phyloP scores from a whole-genome alignment of 306 rosid species.

The Albizia julibrissin region DNA sequence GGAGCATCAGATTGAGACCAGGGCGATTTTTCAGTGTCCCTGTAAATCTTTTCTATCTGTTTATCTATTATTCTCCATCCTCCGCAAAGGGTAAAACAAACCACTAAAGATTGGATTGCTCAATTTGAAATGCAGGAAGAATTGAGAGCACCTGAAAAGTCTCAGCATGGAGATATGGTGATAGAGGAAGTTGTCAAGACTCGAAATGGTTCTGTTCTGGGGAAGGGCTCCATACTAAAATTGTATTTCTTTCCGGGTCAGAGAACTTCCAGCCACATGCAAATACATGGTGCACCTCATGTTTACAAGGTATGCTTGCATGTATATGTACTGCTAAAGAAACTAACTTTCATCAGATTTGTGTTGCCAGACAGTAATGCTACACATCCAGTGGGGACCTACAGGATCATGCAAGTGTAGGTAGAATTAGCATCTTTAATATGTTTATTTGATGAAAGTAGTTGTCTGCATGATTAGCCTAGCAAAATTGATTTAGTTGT shows the following conservation, averaged over 20 bases:
- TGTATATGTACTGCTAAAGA: constrained; percentile 15
- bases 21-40: constrained; percentile 85
- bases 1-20: constrained; percentile 88
- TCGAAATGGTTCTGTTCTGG: constrained; percentile 80
- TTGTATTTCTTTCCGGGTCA: constrained; percentile 95
- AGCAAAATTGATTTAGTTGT: constrained; percentile 13
- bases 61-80: neutral
- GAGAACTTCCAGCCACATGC: constrained; percentile 78
- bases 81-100: neutral
- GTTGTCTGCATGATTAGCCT: constrained; percentile 3
- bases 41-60: constrained; percentile 47
- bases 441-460: constrained; percentile 16
- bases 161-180: constrained; percentile 87
- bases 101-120: constrained; percentile 21
- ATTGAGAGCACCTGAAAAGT: constrained; percentile 77
- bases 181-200: constrained; percentile 81
- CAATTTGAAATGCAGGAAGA: constrained; percentile 64
- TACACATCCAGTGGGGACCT: constrained; percentile 35
- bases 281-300: constrained; percentile 81
- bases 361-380: constrained; percentile 47
- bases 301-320: constrained; percentile 71
- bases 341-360: constrained; percentile 34
- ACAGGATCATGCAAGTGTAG: constrained; percentile 36
- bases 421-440: constrained; percentile 44
- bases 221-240: constrained; percentile 86